Evolutionary conservation across 495 filamentous ascomycete genomes (phyloP), one percentile per base, ranked within the genome.

Genomic region (Lophiotrema nucula): DNA sequence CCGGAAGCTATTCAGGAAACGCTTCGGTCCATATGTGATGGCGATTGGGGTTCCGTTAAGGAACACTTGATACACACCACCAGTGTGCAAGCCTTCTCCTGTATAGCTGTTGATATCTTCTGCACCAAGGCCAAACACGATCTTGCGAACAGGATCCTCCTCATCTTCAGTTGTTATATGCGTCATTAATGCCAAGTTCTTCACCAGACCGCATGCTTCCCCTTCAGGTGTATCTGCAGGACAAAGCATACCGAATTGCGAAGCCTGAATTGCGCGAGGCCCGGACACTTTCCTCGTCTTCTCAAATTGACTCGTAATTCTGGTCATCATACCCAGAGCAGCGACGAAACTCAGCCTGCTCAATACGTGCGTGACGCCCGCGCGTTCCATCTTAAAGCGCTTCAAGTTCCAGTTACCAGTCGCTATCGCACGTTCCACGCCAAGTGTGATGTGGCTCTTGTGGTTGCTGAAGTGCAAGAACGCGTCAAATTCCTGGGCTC

Each of bases 241-340:
- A 70, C 93, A 99, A 19, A 99, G 77, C 89, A 99, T 93, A 56
- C 93, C 93, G 72, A 96, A 99, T 59, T 97, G 91, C 0, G 95
- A 97, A 10, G 93, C 89, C 69, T 99, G 93, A 15, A 99, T 77
- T 10, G 95, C 93, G 78, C 93, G 85, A 64, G 93, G 93, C 51
- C 95, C 95, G 67, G 83, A 88, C 60, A 99, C 89, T 70, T 99
- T 99, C 62, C 93, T 76, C 1, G 92, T 96, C 78, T 97, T 97
- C 69, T 97, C 93, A 69, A 99, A 97, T 75, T 97, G 93, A 81
- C 88, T 95, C 74, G 85, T 92, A 64, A 97, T 97, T 65, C 93
- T 84, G 11, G 95, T 97, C 95, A 99, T 97, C 95, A 97, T 97
- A 53, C 95, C 95, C n/a, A 99, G 80, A 11, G 95, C 95, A 63